These are phyloP conservation scores for Sporisorium graminicola DNA, from an alignment of 1,284 basidiomycete species.

Conservation along the genomic window DNA sequence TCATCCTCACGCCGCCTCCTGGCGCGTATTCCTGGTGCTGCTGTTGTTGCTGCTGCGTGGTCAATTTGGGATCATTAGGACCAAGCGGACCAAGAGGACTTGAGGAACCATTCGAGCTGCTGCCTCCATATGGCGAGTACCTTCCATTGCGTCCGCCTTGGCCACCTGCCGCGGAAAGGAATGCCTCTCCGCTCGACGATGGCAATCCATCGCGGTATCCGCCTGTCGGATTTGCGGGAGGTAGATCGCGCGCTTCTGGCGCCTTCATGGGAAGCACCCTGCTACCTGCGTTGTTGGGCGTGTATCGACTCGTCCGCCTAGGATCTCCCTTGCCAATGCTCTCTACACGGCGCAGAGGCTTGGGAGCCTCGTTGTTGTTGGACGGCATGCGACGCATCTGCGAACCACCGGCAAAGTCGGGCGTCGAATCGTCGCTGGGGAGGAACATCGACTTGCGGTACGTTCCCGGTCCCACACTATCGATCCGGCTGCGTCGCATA, in stretches of 20 bases:
- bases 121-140: conserved; percentile 25
- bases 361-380: conserved; percentile 12
- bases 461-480: conserved; percentile 54
- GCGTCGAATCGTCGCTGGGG: conserved; percentile 23
- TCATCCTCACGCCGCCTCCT: conserved; percentile 22
- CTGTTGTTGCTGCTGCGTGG: conserved; percentile 31
- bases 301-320: conserved; percentile 29
- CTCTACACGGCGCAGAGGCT: conserved; percentile 41
- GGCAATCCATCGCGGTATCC: conserved; percentile 28
- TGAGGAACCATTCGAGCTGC: conserved; percentile 22
- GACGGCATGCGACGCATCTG: conserved; percentile 24
- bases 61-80: conserved; percentile 26
- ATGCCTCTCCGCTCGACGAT: neutral
- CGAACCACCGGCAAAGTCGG: conserved; percentile 19
- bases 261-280: conserved; percentile 20
- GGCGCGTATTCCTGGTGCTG: conserved; percentile 8
- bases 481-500: conserved; percentile 48
- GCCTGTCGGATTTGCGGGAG: neutral
- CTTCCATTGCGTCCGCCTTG: conserved; percentile 13
- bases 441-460: conserved; percentile 57
- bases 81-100: conserved; percentile 39
- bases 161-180: conserved; percentile 6
- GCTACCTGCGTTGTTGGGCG: conserved; percentile 10
- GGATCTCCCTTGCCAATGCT: conserved; percentile 54
- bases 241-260: conserved; percentile 7